Evolutionary conservation across 495 filamentous ascomycete genomes (phyloP).

Genomic region (Hypoxylon rickii): DNA sequence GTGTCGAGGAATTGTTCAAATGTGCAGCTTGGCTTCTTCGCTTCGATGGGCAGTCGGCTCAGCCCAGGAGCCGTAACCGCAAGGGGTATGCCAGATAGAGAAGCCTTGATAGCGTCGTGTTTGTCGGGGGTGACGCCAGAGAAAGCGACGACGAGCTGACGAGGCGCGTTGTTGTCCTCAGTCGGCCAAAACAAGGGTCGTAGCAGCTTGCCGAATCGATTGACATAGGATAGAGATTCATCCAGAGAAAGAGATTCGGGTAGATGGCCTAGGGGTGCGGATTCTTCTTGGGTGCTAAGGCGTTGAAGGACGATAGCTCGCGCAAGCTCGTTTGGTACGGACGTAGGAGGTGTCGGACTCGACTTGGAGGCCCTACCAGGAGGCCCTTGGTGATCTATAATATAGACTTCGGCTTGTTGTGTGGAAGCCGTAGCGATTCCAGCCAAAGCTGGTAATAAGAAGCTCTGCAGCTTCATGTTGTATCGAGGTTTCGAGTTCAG

Average conservation of each 20-base stretch:
- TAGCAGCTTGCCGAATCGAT: conserved; percentile 45
- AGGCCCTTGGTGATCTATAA: conserved; percentile 13
- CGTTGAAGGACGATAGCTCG: conserved; percentile 48
- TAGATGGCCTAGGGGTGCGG: conserved; percentile 46
- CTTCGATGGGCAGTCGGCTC: conserved; percentile 42
- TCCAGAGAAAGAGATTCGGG: conserved; percentile 43
- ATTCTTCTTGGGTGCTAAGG: conserved; percentile 43
- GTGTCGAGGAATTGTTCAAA: conserved; percentile 49
- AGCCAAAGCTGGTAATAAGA: conserved; percentile 43
- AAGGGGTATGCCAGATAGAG: conserved; percentile 40
- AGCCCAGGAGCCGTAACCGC: conserved; percentile 49
- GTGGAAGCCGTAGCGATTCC: conserved; percentile 38
- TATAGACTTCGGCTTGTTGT: conserved; percentile 35
- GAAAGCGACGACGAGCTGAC: conserved; percentile 56
- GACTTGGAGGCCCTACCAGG: conserved; percentile 1
- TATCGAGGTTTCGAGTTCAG: conserved; percentile 17
- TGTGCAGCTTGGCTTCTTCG: conserved; percentile 43
- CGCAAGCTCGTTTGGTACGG: conserved; percentile 44
- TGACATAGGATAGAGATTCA: conserved; percentile 46
- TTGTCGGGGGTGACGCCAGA: conserved; percentile 49
- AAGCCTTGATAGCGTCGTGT: conserved; percentile 35
- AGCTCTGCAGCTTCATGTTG: conserved; percentile 42
- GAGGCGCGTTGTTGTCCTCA: conserved; percentile 36
- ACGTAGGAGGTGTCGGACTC: conserved; percentile 28
- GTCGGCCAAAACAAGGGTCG: conserved; percentile 46